Evolutionary conservation across 2,329 filamentous ascomycete genomes (phyloP).

Genomic region (Microsporum audouinii): DNA sequence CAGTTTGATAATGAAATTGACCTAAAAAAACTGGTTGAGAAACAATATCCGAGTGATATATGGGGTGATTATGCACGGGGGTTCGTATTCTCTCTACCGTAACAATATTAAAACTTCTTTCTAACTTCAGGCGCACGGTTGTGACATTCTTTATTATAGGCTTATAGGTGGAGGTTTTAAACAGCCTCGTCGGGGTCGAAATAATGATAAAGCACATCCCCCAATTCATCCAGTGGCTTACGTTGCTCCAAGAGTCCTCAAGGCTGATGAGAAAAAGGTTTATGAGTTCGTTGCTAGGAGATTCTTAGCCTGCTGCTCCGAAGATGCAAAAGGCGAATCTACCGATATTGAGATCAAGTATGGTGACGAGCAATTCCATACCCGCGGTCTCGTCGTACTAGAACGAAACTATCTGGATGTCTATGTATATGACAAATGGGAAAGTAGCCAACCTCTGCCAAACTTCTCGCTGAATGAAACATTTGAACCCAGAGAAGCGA

Average conservation of each 20-base stretch:
- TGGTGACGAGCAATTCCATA: conserved; percentile 68
- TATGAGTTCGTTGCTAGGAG: conserved; percentile 89
- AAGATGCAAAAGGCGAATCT: conserved; percentile 77
- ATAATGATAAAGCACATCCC: conserved; percentile 95
- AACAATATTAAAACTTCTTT: not conserved
- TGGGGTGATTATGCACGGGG: conserved; percentile 76
- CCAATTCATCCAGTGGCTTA: conserved; percentile 95
- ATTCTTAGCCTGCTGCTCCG: conserved; percentile 90
- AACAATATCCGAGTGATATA: conserved; percentile 61
- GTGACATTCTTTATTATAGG: conserved; percentile 17
- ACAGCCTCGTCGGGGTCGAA: conserved; percentile 66
- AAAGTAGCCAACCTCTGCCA: conserved; percentile 71
- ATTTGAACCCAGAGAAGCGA: conserved; percentile 79
- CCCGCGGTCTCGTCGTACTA: conserved; percentile 72
- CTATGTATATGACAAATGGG: conserved; percentile 95
- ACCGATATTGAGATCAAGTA: conserved; percentile 79
- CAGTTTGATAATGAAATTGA: conserved; percentile 88
- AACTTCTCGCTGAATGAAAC: conserved; percentile 65
- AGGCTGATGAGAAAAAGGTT: conserved; percentile 58
- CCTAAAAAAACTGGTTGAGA: conserved; percentile 64
- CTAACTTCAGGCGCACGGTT: not conserved
- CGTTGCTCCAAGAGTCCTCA: conserved; percentile 50
- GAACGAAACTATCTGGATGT: conserved; percentile 91
- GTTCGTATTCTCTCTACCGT: conserved; percentile 20
- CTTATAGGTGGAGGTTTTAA: conserved; percentile 66